Conservation (phyloP, 768 basidiomycete genomes). For the Podaxis carcinomalis region DNA sequence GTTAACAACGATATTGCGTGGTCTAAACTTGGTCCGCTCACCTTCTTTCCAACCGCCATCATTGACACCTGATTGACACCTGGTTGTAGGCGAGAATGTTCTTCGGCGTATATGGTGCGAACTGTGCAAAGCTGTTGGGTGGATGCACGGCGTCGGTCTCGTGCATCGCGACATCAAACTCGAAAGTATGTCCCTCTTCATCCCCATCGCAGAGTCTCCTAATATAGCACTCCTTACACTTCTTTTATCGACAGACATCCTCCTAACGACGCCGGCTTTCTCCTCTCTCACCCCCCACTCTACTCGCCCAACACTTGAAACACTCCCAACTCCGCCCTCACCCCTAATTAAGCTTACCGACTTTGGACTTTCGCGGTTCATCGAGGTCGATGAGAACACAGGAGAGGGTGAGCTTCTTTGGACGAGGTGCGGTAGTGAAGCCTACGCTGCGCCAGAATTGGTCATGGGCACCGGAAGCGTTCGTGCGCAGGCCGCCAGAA, state of each 20-base stretch:
- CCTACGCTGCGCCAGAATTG: conserved; percentile 81
- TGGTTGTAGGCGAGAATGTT: conserved; percentile 37
- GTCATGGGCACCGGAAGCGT: conserved; percentile 40
- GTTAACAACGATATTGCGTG: conserved; percentile 54
- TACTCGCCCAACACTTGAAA: conserved; percentile 23
- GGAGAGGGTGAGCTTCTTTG: conserved; percentile 44
- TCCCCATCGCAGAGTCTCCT: not conserved
- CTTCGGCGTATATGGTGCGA: conserved; percentile 72
- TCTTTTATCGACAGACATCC: conserved; percentile 53
- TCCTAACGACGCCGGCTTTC: conserved; percentile 51
- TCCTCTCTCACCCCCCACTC: conserved; percentile 18
- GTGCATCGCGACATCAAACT: conserved; percentile 92
- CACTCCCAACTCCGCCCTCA: conserved; percentile 34
- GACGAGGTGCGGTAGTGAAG: conserved; percentile 86
- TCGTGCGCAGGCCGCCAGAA: conserved; percentile 1
- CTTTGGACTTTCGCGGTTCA: conserved; percentile 86
- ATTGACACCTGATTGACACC: conserved; percentile 2
- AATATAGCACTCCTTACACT: not conserved
- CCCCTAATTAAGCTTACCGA: conserved; percentile 83
- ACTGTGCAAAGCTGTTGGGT: conserved; percentile 72
- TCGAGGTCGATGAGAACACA: conserved; percentile 46
- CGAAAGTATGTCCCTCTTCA: conserved; percentile 46
- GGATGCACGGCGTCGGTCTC: conserved; percentile 83
- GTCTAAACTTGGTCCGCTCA: conserved; percentile 29
- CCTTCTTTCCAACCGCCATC: not conserved